Base-by-base conservation (phyloP, 352 stramenopile species). In the Phytopythium oedochilum region DNA sequence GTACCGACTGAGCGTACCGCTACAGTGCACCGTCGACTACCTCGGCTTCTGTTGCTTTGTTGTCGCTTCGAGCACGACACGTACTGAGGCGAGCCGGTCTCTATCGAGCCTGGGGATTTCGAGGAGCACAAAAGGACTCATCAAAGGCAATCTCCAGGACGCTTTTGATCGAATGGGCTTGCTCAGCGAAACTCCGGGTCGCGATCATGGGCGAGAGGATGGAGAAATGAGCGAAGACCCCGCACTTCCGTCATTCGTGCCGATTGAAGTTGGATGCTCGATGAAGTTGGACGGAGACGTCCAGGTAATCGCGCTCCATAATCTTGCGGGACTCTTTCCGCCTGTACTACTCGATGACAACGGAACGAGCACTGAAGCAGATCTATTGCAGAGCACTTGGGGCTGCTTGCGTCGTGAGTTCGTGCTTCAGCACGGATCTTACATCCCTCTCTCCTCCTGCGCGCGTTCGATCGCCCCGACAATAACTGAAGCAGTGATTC, bases 11-110 rank as follows among this genome's bases (percentile, higher is more conserved):
- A 54, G 61, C 25, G 60, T 88, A 15, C 81, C 78, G 0, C 61
- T 91, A 0, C 78, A 91, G 48, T 88, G 81, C 40, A 55, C 48
- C 11, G 57, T 89, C 18, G 76, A 91, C 60, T 73, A 88, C 42
- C 51, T 87, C 23, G 81, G 78, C 1, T 85, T 76, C 44, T 72
- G 74, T 8, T 68, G 59, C 14, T 66, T 83, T 18, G 70, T 87
- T 1, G 51, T 91, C 8, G 74, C 71, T 35, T 74, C 70, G 31
- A 26, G 58, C 42, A 10, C 26, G 38, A n/a, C 50, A 40, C 8
- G 55, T 50, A 29, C 57, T 59, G 31, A 40, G 2, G 14, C 45
- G 52, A 54, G 18, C n/a, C 6, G 42, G 42, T 34, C 23, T 5
- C 5, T 12, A 34, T 48, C 23, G 12, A 23, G 14, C 8, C 15